phyloP scores from a whole-genome alignment of 1,284 basidiomycete species.

The Cutaneotrichosporon sp. region DNA sequence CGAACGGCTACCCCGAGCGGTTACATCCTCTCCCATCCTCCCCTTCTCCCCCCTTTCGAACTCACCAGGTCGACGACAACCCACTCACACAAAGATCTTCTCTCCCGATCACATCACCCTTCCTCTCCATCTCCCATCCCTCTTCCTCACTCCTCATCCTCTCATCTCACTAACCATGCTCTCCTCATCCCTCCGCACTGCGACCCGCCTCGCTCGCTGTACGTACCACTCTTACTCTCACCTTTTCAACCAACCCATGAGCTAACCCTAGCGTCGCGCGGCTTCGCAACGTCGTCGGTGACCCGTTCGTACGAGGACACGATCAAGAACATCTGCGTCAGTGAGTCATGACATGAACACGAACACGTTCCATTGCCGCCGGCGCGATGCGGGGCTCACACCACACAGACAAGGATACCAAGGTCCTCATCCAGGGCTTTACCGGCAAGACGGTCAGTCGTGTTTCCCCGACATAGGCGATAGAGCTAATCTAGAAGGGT shows the following conservation, averaged over 20 bases:
- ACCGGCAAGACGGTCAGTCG: constrained; percentile 90
- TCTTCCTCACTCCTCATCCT: neutral
- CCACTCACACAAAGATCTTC: neutral
- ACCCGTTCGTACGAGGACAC: constrained; percentile 78
- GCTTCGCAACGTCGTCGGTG: constrained; percentile 69
- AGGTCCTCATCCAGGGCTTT: constrained; percentile 88
- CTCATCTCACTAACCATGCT: constrained; percentile 21
- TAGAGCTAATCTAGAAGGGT: constrained; percentile 60
- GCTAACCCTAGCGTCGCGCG: constrained; percentile 23
- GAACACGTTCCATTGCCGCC: neutral
- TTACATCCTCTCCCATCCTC: constrained; percentile 9
- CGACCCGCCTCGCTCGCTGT: constrained; percentile 34
- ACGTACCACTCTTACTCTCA: neutral
- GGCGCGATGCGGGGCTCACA: constrained; percentile 14
- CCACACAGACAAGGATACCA: constrained; percentile 76
- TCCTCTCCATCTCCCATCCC: constrained; percentile 5
- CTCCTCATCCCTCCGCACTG: constrained; percentile 32
- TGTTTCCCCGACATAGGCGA: constrained; percentile 18
- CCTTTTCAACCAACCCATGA: neutral
- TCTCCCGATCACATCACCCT: constrained; percentile 3
- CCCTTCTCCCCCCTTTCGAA: neutral
- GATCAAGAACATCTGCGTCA: constrained; percentile 84
- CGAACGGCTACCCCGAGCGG: constrained; percentile 10
- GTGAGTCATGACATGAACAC: constrained; percentile 31
- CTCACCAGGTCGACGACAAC: neutral